Conservation (phyloP, 805 yeast species). For the Priceomyces carsonii region DNA sequence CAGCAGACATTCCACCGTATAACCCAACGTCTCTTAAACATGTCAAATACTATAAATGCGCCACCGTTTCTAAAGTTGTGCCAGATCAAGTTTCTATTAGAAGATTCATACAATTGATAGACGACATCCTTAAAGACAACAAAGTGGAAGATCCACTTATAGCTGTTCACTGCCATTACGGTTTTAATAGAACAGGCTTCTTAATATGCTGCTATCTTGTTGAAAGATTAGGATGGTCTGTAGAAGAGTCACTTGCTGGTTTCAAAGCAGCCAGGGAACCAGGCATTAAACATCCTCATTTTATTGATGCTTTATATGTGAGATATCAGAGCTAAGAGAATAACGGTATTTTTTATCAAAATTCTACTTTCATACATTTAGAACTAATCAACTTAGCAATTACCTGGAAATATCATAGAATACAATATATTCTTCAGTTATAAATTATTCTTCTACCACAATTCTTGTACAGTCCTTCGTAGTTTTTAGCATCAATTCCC, state of each 20-base stretch:
- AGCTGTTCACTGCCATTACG: constrained; percentile 80
- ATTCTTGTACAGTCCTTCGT: no score
- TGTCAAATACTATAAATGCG: constrained; percentile 66
- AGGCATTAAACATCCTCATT: constrained; percentile 77
- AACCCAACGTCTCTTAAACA: constrained; percentile 55
- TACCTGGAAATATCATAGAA: no score
- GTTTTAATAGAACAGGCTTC: constrained; percentile 78
- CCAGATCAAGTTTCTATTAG: constrained; percentile 64
- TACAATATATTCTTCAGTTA: no score
- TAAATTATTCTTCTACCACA: no score
- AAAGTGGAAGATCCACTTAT: constrained; percentile 34
- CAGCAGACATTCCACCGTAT: constrained; percentile 70
- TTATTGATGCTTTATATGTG: constrained; percentile 69
- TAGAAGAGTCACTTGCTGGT: constrained; percentile 61
- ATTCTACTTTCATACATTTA: background rate
- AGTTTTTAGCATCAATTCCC: no score
- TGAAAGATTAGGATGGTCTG: constrained; percentile 58
- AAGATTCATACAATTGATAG: constrained; percentile 54
- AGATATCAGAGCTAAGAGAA: constrained; percentile 45
- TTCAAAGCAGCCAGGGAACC: constrained; percentile 61
- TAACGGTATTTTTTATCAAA: no score
- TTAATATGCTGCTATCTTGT: constrained; percentile 68
- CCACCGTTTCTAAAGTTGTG: constrained; percentile 76
- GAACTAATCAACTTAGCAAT: no score
- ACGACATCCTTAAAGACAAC: constrained; percentile 37